phyloP scores from a whole-genome alignment of 2,329 filamentous ascomycete species.

The Pseudocercospora fijiensis region DNA sequence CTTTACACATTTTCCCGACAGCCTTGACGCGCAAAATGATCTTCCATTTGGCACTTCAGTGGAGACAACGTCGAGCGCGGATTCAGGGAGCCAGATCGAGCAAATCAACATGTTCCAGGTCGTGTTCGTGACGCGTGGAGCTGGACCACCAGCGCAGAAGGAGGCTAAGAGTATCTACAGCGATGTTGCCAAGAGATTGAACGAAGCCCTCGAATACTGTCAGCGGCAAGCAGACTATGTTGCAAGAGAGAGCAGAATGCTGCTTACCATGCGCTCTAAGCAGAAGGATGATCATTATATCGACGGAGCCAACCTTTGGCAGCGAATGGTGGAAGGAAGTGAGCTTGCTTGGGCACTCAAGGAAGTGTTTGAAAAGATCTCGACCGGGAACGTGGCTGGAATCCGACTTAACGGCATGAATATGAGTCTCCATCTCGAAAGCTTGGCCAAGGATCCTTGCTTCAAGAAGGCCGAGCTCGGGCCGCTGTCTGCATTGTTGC shows the following conservation, averaged over 20 bases:
- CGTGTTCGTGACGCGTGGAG: conserved; percentile 84
- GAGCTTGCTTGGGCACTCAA: conserved; percentile 37
- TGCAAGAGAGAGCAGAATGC: conserved; percentile 83
- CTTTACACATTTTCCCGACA: conserved; percentile 34
- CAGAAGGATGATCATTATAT: conserved; percentile 39
- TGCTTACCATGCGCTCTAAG: conserved; percentile 77
- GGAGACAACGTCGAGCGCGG: conserved; percentile 33
- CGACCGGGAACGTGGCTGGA: conserved; percentile 25
- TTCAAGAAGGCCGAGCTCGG: conserved; percentile 10
- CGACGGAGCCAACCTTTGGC: conserved; percentile 20
- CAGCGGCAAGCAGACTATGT: conserved; percentile 89
- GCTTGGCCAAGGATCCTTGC: neutral
- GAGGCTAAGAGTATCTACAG: conserved; percentile 74
- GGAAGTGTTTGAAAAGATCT: conserved; percentile 31
- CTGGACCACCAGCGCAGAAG: conserved; percentile 70
- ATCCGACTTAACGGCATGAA: conserved; percentile 67
- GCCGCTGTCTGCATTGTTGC: conserved; percentile 80
- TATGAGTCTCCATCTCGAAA: conserved; percentile 63
- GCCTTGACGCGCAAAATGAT: conserved; percentile 29
- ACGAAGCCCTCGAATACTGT: conserved; percentile 88
- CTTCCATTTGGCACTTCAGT: conserved; percentile 32
- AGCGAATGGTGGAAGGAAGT: conserved; percentile 30
- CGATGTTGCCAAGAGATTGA: conserved; percentile 87
- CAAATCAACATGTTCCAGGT: conserved; percentile 98
- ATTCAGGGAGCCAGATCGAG: conserved; percentile 37